Evolutionary conservation across 805 yeast genomes (phyloP).

Genomic region (Priceomyces haplophilus): DNA sequence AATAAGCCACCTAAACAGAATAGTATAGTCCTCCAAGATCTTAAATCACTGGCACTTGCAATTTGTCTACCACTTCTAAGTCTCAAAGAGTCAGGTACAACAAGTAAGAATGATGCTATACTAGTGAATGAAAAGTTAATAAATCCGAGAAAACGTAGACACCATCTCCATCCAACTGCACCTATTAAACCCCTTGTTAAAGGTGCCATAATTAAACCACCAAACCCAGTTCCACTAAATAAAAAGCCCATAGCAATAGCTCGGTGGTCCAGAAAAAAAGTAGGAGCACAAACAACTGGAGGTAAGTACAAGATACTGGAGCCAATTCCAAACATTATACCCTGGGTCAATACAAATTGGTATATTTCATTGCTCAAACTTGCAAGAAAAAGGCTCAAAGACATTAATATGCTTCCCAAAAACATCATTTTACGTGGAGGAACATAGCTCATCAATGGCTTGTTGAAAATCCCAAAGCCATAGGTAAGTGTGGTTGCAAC

Average conservation of each 20-base stretch:
- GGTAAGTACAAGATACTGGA: conserved; percentile 29
- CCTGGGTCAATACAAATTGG: conserved; percentile 32
- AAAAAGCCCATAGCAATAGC: conserved; percentile 34
- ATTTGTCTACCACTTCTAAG: conserved; percentile 8
- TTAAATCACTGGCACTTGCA: conserved; percentile 13
- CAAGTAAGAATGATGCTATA: conserved; percentile 13
- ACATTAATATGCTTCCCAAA: conserved; percentile 22
- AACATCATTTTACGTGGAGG: conserved; percentile 22
- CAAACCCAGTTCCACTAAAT: conserved; percentile 36
- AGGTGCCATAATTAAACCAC: conserved; percentile 31
- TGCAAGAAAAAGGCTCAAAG: conserved; percentile 26
- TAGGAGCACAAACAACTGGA: conserved; percentile 33
- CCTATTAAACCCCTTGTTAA: conserved; percentile 22
- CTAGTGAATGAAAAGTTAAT: conserved; percentile 17
- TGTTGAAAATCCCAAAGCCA: conserved; percentile 24
- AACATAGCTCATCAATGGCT: conserved; percentile 14
- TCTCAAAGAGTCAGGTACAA: conserved; percentile 9
- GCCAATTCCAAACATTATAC: conserved; percentile 32
- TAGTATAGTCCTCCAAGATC: conserved; percentile 16
- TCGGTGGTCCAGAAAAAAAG: conserved; percentile 26
- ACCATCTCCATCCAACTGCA: conserved; percentile 33
- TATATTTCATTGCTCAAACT: conserved; percentile 17
- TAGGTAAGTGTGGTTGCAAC: conserved; percentile 29
- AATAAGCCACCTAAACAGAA: conserved; percentile 22
- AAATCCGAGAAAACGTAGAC: conserved; percentile 27